phyloP scores from a whole-genome alignment of 176 grass and related monocot genomes.

The Ensete ventricosum region DNA sequence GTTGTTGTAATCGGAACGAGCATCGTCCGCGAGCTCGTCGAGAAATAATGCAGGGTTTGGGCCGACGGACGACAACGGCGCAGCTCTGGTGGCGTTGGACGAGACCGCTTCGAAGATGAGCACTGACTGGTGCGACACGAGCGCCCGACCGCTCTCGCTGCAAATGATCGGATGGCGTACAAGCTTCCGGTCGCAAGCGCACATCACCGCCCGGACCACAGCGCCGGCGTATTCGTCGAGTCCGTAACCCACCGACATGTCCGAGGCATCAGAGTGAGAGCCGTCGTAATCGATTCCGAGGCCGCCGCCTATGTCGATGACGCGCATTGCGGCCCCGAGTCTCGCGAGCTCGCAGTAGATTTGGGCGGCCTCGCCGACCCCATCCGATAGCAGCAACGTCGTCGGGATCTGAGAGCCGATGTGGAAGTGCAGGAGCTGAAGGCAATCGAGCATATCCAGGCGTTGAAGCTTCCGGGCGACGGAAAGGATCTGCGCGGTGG shows the following conservation, averaged over 20 bases:
- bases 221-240: conserved; percentile 79
- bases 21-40: conserved; percentile 71
- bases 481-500: conserved; percentile 58
- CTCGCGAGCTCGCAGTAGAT: conserved; percentile 88
- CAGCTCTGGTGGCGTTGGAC: conserved; percentile 12
- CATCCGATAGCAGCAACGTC: conserved; percentile 61
- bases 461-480: conserved; percentile 55
- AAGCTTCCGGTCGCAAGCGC: conserved; percentile 61
- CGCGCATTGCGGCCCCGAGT: conserved; percentile 69
- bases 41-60: conserved; percentile 29
- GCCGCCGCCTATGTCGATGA: conserved; percentile 76
- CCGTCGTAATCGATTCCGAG: conserved; percentile 91
- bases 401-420: conserved; percentile 93
- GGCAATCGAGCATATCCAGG: conserved; percentile 75
- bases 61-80: not conserved
- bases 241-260: conserved; percentile 79
- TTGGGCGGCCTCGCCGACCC: conserved; percentile 81
- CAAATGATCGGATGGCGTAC: conserved; percentile 73
- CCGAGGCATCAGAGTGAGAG: conserved; percentile 55
- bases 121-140: conserved; percentile 93
- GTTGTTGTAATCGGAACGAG: conserved; percentile 64
- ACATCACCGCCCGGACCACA: conserved; percentile 53
- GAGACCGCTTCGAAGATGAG: conserved; percentile 89
- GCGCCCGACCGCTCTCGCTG: conserved; percentile 87
- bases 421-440: conserved; percentile 96